phyloP scores from a whole-genome alignment of 1,284 basidiomycete genomes.

The Apiotrichum akiyoshidainum region DNA sequence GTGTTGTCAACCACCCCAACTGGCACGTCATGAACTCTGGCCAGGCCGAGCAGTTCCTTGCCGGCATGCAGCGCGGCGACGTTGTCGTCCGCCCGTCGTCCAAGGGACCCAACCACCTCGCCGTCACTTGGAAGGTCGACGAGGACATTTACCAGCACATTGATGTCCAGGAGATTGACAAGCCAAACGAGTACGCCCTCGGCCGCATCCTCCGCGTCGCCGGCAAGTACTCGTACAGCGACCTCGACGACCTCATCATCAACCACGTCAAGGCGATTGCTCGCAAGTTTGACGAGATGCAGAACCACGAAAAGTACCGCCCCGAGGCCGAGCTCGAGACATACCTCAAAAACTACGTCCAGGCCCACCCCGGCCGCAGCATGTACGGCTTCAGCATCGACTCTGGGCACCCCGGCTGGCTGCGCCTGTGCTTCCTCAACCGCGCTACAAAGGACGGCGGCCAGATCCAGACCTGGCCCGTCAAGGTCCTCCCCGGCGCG shows the following conservation, averaged over 20 bases:
- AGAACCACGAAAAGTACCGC: slow-evolving; percentile 94
- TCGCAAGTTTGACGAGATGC: slow-evolving; percentile 89
- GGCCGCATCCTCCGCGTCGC: slow-evolving; percentile 74
- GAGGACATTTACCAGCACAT: slow-evolving; percentile 96
- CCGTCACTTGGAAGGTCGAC: slow-evolving; percentile 99
- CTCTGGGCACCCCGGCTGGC: slow-evolving; percentile 82
- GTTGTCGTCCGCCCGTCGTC: slow-evolving; percentile 95
- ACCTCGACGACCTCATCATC: slow-evolving; percentile 96
- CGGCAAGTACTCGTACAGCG: slow-evolving; percentile 77
- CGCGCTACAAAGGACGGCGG: slow-evolving; percentile 63
- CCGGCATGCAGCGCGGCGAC: slow-evolving; percentile 87
- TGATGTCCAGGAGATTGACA: slow-evolving; percentile 79
- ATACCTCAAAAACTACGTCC: slow-evolving; percentile 84
- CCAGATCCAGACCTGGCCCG: slow-evolving; percentile 78
- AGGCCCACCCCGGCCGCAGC: slow-evolving; percentile 88
- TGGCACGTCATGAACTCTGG: slow-evolving; percentile 93
- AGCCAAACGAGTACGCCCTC: slow-evolving; percentile 65
- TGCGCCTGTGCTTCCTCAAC: slow-evolving; percentile 90
- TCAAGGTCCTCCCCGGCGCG: slow-evolving; percentile 83
- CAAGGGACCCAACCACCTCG: slow-evolving; percentile 87
- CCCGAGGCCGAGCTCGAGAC: slow-evolving; percentile 83
- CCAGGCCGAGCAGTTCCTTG: slow-evolving; percentile 86
- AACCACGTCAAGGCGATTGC: slow-evolving; percentile 95
- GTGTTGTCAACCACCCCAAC: slow-evolving; percentile 96
- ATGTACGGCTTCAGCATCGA: slow-evolving; percentile 96